Conservation (phyloP, 2,329 filamentous ascomycete genomes). For the Tolypocladium inflatum region DNA sequence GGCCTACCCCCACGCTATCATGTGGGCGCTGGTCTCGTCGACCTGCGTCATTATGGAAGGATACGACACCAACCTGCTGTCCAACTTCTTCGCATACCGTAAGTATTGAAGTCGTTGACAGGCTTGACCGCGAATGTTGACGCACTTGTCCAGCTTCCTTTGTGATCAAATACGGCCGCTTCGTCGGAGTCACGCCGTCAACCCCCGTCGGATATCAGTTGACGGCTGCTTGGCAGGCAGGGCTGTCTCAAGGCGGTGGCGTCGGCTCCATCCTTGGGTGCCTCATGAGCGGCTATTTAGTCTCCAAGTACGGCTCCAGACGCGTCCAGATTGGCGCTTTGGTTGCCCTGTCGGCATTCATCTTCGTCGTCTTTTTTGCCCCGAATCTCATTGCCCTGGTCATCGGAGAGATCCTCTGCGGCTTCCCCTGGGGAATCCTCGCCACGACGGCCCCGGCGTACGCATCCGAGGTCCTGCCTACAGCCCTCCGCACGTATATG, state of each 20-base stretch:
- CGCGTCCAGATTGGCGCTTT: conserved; percentile 33
- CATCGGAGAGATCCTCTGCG: conserved; percentile 33
- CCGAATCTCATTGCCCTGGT: conserved; percentile 26
- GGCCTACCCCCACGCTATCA: conserved; percentile 23
- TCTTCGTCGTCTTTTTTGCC: conserved; percentile 38
- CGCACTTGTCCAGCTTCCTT: conserved; percentile 5
- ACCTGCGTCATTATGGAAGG: conserved; percentile 33
- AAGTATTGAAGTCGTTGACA: neutral
- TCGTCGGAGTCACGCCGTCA: conserved; percentile 11
- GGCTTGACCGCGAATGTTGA: too few relatives aligned
- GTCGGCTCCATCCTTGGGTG: conserved; percentile 40
- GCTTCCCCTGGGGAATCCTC: conserved; percentile 36
- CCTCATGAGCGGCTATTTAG: conserved; percentile 34
- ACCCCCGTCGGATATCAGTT: conserved; percentile 22
- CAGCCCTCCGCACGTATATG: conserved; percentile 31
- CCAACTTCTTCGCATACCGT: conserved; percentile 27
- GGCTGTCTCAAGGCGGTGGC: conserved; percentile 30
- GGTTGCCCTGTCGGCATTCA: conserved; percentile 25
- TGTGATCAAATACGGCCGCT: conserved; percentile 18
- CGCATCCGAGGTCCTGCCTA: conserved; percentile 31
- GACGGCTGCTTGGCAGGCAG: conserved; percentile 39
- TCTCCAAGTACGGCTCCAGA: conserved; percentile 27
- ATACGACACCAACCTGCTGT: conserved; percentile 25
- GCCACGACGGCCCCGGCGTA: conserved; percentile 35
- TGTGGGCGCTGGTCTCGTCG: conserved; percentile 26